Evolutionary conservation across 495 filamentous ascomycete genomes (phyloP).

Genomic region (Aspergillus homomorphus): DNA sequence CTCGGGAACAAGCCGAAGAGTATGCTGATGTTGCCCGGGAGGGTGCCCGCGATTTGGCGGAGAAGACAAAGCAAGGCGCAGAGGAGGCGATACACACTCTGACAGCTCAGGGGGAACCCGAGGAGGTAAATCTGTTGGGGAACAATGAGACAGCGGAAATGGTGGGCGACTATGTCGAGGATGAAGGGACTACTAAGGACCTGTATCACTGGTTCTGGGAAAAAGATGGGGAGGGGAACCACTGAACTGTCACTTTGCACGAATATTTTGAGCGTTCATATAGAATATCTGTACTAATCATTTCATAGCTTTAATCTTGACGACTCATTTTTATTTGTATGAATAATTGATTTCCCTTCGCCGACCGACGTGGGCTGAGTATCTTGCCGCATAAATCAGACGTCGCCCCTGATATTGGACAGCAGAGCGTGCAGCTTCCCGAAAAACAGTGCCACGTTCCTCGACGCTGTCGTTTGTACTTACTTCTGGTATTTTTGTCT

Average conservation of each 20-base stretch:
- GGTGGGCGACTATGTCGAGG: conserved; percentile 48
- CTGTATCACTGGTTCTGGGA: conserved; percentile 50
- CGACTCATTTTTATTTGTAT: too few species aligned
- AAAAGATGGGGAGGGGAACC: conserved; percentile 21
- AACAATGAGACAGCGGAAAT: conserved; percentile 46
- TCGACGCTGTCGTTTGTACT: too few species aligned
- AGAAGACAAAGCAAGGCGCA: conserved; percentile 29
- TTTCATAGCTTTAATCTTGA: not conserved
- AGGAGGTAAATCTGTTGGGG: conserved; percentile 18
- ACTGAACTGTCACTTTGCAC: not conserved
- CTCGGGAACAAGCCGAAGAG: conserved; percentile 44
- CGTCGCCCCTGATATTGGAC: too few species aligned
- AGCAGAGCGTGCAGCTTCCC: too few species aligned
- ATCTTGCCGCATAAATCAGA: too few species aligned
- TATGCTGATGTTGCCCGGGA: conserved; percentile 44
- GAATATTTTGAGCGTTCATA: not conserved
- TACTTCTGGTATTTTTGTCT: too few species aligned
- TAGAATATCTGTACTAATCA: not conserved
- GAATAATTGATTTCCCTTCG: too few species aligned
- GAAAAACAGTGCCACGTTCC: too few species aligned
- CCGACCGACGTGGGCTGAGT: too few species aligned
- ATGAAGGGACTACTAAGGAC: conserved; percentile 39
- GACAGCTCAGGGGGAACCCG: not conserved
- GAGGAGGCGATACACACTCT: conserved; percentile 27
- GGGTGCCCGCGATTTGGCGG: conserved; percentile 38